These are phyloP conservation scores for Ogataea zsoltii DNA, from an alignment of 805 yeast species.

Conservation along the genomic window DNA sequence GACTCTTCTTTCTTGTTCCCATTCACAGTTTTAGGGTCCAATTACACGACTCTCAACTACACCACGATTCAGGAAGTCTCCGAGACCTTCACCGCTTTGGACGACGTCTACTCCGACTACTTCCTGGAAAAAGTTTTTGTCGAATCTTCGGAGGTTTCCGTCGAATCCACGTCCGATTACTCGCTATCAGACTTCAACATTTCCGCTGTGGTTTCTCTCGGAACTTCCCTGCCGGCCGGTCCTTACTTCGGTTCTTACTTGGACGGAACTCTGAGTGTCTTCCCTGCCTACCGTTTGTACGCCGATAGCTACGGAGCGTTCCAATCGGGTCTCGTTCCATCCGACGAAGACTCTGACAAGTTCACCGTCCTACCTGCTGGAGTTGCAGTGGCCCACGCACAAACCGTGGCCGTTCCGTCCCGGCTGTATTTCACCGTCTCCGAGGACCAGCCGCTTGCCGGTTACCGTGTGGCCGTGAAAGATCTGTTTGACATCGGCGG, in stretches of 20 bases:
- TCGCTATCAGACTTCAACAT: slow-evolving; percentile 3
- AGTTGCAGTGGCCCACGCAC: slow-evolving; percentile 16
- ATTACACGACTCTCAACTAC: neutral
- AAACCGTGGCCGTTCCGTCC: slow-evolving; percentile 15
- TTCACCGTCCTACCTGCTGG: slow-evolving; percentile 14
- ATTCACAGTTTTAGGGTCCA: slow-evolving; percentile 3
- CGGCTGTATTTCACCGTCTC: slow-evolving; percentile 11
- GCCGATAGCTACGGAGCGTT: slow-evolving; percentile 13
- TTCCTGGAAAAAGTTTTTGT: slow-evolving; percentile 11
- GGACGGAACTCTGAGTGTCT: slow-evolving; percentile 8
- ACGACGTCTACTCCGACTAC: slow-evolving; percentile 14
- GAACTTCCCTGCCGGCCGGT: slow-evolving; percentile 6
- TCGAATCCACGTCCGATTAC: neutral
- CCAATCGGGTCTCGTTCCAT: slow-evolving; percentile 13
- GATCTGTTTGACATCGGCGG: slow-evolving; percentile 14
- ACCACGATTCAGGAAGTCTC: neutral
- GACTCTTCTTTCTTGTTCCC: slow-evolving; percentile 12
- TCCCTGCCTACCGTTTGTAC: slow-evolving; percentile 13
- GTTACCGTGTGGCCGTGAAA: slow-evolving; percentile 14
- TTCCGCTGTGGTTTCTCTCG: slow-evolving; percentile 1
- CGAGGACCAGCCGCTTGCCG: slow-evolving; percentile 13
- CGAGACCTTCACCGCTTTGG: slow-evolving; percentile 3
- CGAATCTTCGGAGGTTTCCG: neutral
- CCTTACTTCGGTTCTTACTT: slow-evolving; percentile 15
- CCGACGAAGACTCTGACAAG: slow-evolving; percentile 7